phyloP scores from a whole-genome alignment of 2,329 filamentous ascomycete genomes.

The Aaosphaeria pasadenensis region DNA sequence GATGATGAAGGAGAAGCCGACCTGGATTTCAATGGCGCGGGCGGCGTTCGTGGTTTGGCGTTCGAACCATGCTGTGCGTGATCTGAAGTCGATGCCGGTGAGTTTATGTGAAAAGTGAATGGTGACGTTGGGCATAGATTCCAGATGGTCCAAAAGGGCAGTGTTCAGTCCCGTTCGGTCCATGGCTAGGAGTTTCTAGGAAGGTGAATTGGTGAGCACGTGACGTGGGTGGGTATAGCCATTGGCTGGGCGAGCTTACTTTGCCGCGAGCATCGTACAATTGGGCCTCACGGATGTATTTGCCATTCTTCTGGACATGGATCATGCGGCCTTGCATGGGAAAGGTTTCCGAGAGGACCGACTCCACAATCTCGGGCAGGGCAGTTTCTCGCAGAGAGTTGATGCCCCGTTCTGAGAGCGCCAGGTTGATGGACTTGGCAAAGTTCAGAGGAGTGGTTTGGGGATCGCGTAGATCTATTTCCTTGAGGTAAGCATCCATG shows the following conservation, averaged over 20 bases:
- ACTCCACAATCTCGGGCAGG: slow-evolving; percentile 65
- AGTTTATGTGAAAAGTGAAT: slow-evolving; percentile 93
- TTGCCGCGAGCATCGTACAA: slow-evolving; percentile 86
- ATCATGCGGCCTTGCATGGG: slow-evolving; percentile 98
- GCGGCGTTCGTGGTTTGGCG: slow-evolving; percentile 24
- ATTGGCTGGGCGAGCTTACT: slow-evolving; percentile 48
- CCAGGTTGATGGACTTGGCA: slow-evolving; percentile 97
- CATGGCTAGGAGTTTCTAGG: slow-evolving; percentile 76
- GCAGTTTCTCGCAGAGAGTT: slow-evolving; percentile 75
- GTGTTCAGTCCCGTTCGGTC: slow-evolving; percentile 84
- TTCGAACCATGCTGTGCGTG: slow-evolving; percentile 86
- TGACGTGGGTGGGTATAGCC: neutral
- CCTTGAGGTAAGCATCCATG: neutral
- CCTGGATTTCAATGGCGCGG: slow-evolving; percentile 64
- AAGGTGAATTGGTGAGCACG: neutral
- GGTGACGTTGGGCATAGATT: slow-evolving; percentile 81
- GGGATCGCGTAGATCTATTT: slow-evolving; percentile 80
- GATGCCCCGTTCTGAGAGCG: slow-evolving; percentile 89
- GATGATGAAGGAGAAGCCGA: slow-evolving; percentile 88
- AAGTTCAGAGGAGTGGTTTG: slow-evolving; percentile 86
- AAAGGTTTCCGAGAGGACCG: slow-evolving; percentile 74
- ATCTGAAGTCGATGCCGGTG: slow-evolving; percentile 79
- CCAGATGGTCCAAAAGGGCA: slow-evolving; percentile 77
- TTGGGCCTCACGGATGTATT: slow-evolving; percentile 75
- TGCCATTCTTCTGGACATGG: slow-evolving; percentile 67